Evolutionary conservation across 495 filamentous ascomycete genomes (phyloP), one percentile per base, ranked within the genome.

Genomic region (Hypoxylon rickii): DNA sequence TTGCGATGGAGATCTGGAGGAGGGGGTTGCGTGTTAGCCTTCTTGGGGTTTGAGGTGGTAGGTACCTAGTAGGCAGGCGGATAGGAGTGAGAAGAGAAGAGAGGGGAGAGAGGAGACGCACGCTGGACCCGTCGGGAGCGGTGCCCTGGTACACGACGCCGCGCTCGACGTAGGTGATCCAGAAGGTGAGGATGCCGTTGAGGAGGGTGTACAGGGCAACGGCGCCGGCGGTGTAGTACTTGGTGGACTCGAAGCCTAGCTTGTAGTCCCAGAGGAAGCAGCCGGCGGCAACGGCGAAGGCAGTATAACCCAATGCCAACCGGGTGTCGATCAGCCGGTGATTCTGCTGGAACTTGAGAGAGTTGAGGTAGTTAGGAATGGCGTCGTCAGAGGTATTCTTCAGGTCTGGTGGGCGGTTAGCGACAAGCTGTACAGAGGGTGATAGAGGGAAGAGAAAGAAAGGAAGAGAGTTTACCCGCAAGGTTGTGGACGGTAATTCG

Each of bases 361-460:
- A 86, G 70, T 83, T 90, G 42, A 97, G 85, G 74, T 97, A 97
- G 73, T 91, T 88, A n/a, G 86, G 82, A 40, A 98, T 84, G 48
- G 91, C 89, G 67, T 98, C 94, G 78, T 98, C 94, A 65, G 87
- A 89, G 15, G 92, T 95, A 70, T 95, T 96, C 74, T 97, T 97
- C 50, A 98, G 87, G 69, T 96, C 94, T 96, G 65, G 29, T 20
- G 32, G 50, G 22, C 42, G 32, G 51, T 39, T 55, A 34, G 7
- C 22, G 40, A 49, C 17, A 32, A 17, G 15, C 12, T 10, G 18
- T 33, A 3, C 12, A 12, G 32, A 8, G 32, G 32, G 3, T 34
- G 32, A n/a, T 3, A 13, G n/a, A 13, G n/a, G 7, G 32, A 13
- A 34, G 32, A 34, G 12, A 12, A 13, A 13, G 12, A 34, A 10